Evolutionary conservation across 2,329 filamentous ascomycete genomes (phyloP).

Genomic region (Xylaria sp.): DNA sequence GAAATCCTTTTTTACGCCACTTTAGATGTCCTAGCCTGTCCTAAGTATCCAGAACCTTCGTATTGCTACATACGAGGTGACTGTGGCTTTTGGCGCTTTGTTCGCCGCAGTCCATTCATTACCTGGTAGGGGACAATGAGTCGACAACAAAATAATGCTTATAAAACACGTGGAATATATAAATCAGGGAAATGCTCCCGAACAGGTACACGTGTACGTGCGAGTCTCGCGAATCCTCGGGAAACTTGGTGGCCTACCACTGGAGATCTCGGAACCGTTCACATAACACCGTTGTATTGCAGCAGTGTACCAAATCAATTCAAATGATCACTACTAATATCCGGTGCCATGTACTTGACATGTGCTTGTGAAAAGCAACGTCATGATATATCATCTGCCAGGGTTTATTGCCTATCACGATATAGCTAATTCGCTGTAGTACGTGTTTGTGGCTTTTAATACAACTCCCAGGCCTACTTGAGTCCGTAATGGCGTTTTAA

Average conservation of each 20-base stretch:
- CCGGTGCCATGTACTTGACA: no score
- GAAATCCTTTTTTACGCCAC: constrained; percentile 14
- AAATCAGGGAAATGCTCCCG: neutral
- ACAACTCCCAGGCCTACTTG: no score
- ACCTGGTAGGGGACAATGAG: neutral
- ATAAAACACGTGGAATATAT: neutral
- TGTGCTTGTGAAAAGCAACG: neutral
- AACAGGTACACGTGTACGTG: neutral
- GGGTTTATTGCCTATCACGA: neutral
- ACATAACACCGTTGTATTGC: neutral
- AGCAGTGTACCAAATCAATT: neutral
- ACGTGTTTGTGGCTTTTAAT: neutral
- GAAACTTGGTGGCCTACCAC: neutral
- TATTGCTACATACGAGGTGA: neutral
- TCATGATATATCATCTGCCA: neutral
- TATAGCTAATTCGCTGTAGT: neutral
- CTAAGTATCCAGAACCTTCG: neutral
- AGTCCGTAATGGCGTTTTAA: no score
- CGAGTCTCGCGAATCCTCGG: no score
- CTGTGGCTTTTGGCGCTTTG: neutral
- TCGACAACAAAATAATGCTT: neutral
- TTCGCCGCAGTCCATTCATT: constrained; percentile 4
- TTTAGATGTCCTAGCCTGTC: constrained; percentile 3
- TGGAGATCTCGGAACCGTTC: neutral
- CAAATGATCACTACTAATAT: neutral